Conservation (phyloP, 2,329 filamentous ascomycete genomes). For the Sporothrix pallida region DNA sequence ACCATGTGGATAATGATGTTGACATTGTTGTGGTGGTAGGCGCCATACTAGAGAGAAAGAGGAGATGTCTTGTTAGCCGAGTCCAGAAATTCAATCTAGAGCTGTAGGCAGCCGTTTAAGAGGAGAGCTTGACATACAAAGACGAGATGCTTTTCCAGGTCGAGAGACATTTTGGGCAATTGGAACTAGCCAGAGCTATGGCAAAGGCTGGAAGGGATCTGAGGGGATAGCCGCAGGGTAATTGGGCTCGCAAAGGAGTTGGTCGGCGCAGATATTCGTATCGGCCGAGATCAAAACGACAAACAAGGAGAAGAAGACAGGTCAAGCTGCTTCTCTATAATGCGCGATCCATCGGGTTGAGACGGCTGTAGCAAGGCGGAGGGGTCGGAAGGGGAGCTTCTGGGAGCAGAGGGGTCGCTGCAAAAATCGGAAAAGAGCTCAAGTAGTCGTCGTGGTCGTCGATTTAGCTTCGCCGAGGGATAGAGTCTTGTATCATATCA, state of each 20-base stretch:
- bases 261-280: neutral
- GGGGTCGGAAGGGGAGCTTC: neutral
- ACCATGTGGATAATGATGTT: slow-evolving; percentile 81
- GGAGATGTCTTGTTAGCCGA: neutral
- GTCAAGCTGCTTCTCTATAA: slow-evolving; percentile 19
- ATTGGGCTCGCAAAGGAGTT: neutral
- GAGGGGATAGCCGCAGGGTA: neutral
- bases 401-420: neutral
- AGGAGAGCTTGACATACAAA: slow-evolving; percentile 64
- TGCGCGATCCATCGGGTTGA: slow-evolving; percentile 27
- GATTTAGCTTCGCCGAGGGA: slow-evolving; percentile 6
- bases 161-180: slow-evolving; percentile 63
- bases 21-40: slow-evolving; percentile 78
- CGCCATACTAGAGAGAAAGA: slow-evolving; percentile 70
- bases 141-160: slow-evolving; percentile 80
- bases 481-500: neutral
- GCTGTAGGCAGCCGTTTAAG: neutral
- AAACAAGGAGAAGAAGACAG: slow-evolving; percentile 15
- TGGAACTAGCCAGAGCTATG: neutral
- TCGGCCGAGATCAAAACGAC: neutral
- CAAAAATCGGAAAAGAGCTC: neutral
- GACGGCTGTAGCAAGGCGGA: slow-evolving; percentile 2
- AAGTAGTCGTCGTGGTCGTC: neutral
- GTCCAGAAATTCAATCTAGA: slow-evolving; percentile 4
- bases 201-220: no score